phyloP scores from a whole-genome alignment of 202 grass and related monocot species.

The Schoenoplectus tabernaemontani region DNA sequence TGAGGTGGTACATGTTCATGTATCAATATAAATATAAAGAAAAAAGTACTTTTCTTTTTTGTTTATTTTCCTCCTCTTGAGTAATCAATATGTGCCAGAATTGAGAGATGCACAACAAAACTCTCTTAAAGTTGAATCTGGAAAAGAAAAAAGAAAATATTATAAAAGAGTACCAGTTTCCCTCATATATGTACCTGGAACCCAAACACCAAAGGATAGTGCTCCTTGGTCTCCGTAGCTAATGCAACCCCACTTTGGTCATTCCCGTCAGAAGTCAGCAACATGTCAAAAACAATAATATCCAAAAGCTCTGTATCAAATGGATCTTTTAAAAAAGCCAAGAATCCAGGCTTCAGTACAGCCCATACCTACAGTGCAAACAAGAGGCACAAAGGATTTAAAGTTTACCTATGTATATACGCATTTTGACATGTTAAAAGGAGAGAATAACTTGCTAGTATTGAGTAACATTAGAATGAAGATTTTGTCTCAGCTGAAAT shows the following conservation, averaged over 20 bases:
- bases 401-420: background rate
- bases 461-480: background rate
- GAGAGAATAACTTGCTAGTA: background rate
- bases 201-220: slow-evolving; percentile 57
- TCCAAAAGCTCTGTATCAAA: slow-evolving; percentile 82
- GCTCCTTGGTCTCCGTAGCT: slow-evolving; percentile 67
- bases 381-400: slow-evolving; percentile 1
- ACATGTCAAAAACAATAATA: slow-evolving; percentile 72
- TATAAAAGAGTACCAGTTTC: background rate
- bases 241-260: slow-evolving; percentile 30
- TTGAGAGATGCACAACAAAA: background rate
- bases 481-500: background rate
- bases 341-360: slow-evolving; percentile 80
- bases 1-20: background rate
- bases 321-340: slow-evolving; percentile 72
- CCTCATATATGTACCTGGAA: slow-evolving; percentile 47
- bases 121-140: background rate
- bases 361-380: slow-evolving; percentile 53
- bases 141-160: background rate
- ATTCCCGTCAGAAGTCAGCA: slow-evolving; percentile 37
- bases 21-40: background rate
- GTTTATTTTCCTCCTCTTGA: background rate
- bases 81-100: background rate
- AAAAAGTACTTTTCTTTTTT: background rate
- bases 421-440: background rate